Conservation (phyloP, 1,284 basidiomycete genomes). For the Exobasidium cylindrosporum region DNA sequence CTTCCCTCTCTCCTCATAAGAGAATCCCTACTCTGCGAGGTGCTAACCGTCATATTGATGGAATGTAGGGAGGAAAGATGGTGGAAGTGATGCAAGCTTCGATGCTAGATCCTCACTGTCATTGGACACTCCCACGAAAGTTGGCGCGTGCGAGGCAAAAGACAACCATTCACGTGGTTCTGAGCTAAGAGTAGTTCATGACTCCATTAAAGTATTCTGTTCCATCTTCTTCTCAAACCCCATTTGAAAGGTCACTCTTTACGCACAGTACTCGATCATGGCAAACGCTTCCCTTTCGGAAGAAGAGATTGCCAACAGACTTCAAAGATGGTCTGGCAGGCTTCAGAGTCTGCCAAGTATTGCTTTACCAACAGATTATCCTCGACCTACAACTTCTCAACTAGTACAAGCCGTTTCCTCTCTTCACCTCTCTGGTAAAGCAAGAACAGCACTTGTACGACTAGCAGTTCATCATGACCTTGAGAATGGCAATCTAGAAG, state of each 20-base stretch:
- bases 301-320: conserved; percentile 21
- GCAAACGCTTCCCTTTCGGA: neutral
- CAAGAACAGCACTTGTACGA: conserved; percentile 42
- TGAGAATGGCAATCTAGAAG: conserved; percentile 63
- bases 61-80: too few relatives aligned
- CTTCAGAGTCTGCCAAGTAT: conserved; percentile 73
- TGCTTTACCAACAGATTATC: conserved; percentile 94
- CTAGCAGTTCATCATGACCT: conserved; percentile 71
- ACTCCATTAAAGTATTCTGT: too few relatives aligned
- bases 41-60: too few relatives aligned
- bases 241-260: too few relatives aligned
- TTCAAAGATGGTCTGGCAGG: conserved; percentile 50
- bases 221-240: too few relatives aligned
- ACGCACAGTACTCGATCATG: neutral
- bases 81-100: too few relatives aligned
- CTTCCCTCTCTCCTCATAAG: neutral
- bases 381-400: conserved; percentile 64
- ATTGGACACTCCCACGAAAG: too few relatives aligned
- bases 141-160: too few relatives aligned
- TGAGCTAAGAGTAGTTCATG: too few relatives aligned
- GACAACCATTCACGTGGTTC: too few relatives aligned
- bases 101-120: too few relatives aligned
- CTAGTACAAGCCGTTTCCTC: conserved; percentile 50
- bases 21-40: too few relatives aligned
- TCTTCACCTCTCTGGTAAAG: conserved; percentile 29